Percentiles rank a stretch among this genome's conserved stretches.
phyloP scores from a whole-genome alignment of 2,329 filamentous ascomycete genomes.

The Balansia obtecta region DNA sequence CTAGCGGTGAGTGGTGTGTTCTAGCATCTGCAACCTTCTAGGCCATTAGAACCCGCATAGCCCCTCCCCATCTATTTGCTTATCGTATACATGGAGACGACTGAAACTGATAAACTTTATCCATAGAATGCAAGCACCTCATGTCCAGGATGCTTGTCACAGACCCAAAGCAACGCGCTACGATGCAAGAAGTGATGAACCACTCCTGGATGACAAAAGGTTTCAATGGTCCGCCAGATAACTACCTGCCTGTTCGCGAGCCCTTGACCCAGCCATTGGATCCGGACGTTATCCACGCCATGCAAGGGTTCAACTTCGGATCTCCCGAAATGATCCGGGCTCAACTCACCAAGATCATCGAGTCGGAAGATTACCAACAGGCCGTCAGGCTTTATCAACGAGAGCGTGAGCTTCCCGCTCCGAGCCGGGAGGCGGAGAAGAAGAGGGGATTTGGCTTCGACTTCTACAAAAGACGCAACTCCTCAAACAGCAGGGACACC shows the following conservation, averaged over 20 bases:
- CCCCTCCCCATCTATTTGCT: background rate
- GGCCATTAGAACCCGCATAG: too few species aligned
- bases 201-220: constrained; percentile 96
- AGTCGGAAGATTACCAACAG: constrained; percentile 87
- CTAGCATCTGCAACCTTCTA: background rate
- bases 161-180: constrained; percentile 76
- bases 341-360: constrained; percentile 74
- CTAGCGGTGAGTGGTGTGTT: constrained; percentile 46
- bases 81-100: background rate
- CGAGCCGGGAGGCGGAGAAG: constrained; percentile 59
- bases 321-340: constrained; percentile 68
- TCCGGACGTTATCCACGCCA: constrained; percentile 70
- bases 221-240: constrained; percentile 76
- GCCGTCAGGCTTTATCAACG: constrained; percentile 60
- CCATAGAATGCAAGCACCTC: constrained; percentile 77
- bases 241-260: constrained; percentile 72
- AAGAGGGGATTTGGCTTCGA: constrained; percentile 81
- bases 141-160: constrained; percentile 94
- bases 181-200: constrained; percentile 80
- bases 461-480: constrained; percentile 92
- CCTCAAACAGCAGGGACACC: constrained; percentile 77
- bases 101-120: background rate
- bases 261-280: constrained; percentile 79
- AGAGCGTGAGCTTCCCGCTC: constrained; percentile 49
- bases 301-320: constrained; percentile 98